Evolutionary conservation across 306 rosid genomes (phyloP), one percentile per base, ranked within the genome.

Genomic region (Lathyrus tuberosus): DNA sequence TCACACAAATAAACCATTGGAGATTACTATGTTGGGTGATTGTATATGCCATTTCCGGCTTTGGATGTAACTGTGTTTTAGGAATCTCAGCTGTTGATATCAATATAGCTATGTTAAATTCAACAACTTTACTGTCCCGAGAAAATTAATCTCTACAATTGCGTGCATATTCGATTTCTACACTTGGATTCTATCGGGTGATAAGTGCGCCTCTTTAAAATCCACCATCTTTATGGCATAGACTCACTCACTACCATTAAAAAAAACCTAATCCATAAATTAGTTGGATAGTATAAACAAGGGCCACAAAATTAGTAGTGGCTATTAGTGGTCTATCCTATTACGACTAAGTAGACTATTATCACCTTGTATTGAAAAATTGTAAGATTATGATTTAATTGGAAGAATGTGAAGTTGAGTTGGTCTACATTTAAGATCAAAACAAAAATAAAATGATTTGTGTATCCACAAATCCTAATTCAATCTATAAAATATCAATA

Each of bases 151-250:
- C 24, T 1, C 2, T 22, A 22, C 2, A 22, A 22, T 22, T 22
- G 24, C 24, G 24, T 22, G 24, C n/a, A n/a, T n/a, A n/a, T n/a
- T n/a, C n/a, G n/a, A n/a, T n/a, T n/a, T n/a, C n/a, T n/a, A n/a
- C n/a, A n/a, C n/a, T n/a, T n/a, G n/a, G n/a, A n/a, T n/a, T n/a
- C n/a, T n/a, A n/a, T n/a, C n/a, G n/a, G n/a, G n/a, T n/a, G n/a
- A n/a, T n/a, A n/a, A n/a, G n/a, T 70, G 81, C 67, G 22, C 53
- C 76, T 70, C 67, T 62, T 62, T 0, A 8, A 30, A 69, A 69
- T 53, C 53, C 76, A 69, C 71, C 53, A 51, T 22, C 48, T 37
- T 13, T 44, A 44, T 44, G 44, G 33, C 33, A n/a, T n/a, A n/a
- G n/a, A n/a, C n/a, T n/a, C n/a, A n/a, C n/a, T n/a, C n/a, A n/a